Base-by-base conservation (phyloP, 805 yeast genomes). In the Spathaspora passalidarum region DNA sequence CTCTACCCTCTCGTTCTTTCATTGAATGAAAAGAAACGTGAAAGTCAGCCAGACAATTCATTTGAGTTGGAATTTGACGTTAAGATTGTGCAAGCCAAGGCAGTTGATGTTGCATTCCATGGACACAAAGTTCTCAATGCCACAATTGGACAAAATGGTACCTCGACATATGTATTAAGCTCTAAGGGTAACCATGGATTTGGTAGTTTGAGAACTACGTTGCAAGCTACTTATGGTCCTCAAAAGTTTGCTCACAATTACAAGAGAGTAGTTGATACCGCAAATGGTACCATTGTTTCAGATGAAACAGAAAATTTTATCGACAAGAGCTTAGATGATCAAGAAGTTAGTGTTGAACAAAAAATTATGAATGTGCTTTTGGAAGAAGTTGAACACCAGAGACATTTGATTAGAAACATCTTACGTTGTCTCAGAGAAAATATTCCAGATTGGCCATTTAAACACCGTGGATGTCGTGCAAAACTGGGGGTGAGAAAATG, bases 211-310 rank as follows among this genome's bases (percentile, higher is more conserved):
- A 63, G 54, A 54, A 73, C 66, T 44, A 61, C 49, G 49, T 75
- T 50, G 57, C 60, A 18, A 42, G 42, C 44, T 11, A 32, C 37
- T 16, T 20, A 16, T 20, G 43, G 38, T 14, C 32, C 19, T 10
- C 17, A 22, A 11, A 25, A 25, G 9, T 29, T 29, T 29, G 34
- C 34, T 8, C 34, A 8, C n/a, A 20, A 40, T 17, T 66, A 66
- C 38, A 59, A 59, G 43, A 65, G 75, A 46, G 45, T 42, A 8
- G 77, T 70, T 13, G 57, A 57, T 29, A 66, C 72, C 14, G 58
- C 49, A 1, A 64, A 68, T 47, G 69, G 71, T 1, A 58, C 59
- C n/a, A 55, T 70, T 21, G 45, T 52, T 5, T 23, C 40, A 3
- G 47, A 46, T 19, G 49, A 22, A 17, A 25, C 32, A 6, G 42